These are phyloP conservation scores for Coccinonectria pachysandricola DNA, from an alignment of 2,329 filamentous ascomycete species.

Conservation along the genomic window DNA sequence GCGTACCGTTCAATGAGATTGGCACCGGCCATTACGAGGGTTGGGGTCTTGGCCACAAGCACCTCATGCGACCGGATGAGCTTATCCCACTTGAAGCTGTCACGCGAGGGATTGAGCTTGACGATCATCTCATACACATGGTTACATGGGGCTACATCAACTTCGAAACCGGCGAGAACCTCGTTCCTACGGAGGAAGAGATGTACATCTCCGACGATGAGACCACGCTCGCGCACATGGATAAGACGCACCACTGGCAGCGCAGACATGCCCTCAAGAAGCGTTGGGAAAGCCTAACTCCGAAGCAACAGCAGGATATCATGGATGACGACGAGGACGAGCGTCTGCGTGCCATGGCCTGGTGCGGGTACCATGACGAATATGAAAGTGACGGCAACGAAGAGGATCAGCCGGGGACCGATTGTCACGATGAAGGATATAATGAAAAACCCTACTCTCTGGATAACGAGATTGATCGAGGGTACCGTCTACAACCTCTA, in stretches of 20 bases:
- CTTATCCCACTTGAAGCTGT: conserved; percentile 46
- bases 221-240: conserved; percentile 19
- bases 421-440: conserved; percentile 3
- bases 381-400: conserved; percentile 7
- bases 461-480: conserved; percentile 25
- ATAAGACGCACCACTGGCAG: conserved; percentile 31
- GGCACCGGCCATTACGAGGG: conserved; percentile 45
- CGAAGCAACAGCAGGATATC: conserved; percentile 28
- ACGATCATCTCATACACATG: conserved; percentile 45
- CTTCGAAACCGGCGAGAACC: conserved; percentile 37
- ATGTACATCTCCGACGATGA: conserved; percentile 42
- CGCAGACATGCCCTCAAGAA: conserved; percentile 35
- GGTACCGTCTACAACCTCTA: conserved; percentile 19
- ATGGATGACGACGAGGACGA: conserved; percentile 26
- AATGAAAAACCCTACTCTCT: conserved; percentile 11
- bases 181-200: conserved; percentile 39
- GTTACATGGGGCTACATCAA: conserved; percentile 54
- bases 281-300: conserved; percentile 28
- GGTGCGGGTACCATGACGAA: conserved; percentile 16
- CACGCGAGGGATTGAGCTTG: conserved; percentile 41
- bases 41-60: conserved; percentile 37
- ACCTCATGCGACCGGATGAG: conserved; percentile 47
- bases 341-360: conserved; percentile 24
- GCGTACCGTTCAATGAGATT: conserved; percentile 40
- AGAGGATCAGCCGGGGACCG: neutral